These are phyloP conservation scores for Fusarium sp. DNA, from an alignment of 2,329 filamentous ascomycete genomes.

Conservation along the genomic window DNA sequence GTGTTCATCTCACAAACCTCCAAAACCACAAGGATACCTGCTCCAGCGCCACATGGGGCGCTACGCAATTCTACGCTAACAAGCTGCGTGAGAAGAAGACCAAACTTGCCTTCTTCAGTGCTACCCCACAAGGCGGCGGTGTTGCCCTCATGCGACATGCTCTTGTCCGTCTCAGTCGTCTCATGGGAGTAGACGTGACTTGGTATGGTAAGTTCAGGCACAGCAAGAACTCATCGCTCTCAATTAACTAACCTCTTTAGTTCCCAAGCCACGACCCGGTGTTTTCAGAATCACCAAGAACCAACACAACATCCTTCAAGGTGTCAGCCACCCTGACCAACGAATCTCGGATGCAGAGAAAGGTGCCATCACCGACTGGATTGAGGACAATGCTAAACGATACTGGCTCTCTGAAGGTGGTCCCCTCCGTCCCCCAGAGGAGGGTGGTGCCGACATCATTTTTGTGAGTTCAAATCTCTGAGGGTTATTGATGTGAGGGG, in stretches of 20 bases:
- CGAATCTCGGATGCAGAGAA: conserved; percentile 73
- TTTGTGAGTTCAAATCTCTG: conserved; percentile 59
- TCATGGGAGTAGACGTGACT: conserved; percentile 74
- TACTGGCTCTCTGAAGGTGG: conserved; percentile 79
- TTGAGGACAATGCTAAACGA: conserved; percentile 76
- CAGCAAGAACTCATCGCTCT: background rate
- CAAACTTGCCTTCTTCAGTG: conserved; percentile 82
- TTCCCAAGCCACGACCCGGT: conserved; percentile 82
- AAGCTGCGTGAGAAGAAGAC: conserved; percentile 72
- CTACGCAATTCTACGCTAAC: conserved; percentile 71
- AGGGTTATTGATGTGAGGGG: background rate
- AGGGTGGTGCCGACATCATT: conserved; percentile 81
- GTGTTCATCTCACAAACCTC: conserved; percentile 67
- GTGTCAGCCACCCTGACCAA: conserved; percentile 74
- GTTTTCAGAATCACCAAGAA: conserved; percentile 88
- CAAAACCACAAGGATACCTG: conserved; percentile 72
- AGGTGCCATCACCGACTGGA: conserved; percentile 75
- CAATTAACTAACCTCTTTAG: conserved; percentile 50
- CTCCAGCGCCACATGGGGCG: conserved; percentile 70
- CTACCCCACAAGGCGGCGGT: conserved; percentile 84
- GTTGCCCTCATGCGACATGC: conserved; percentile 87
- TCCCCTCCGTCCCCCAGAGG: conserved; percentile 70
- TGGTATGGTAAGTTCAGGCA: conserved; percentile 70
- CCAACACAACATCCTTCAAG: conserved; percentile 89
- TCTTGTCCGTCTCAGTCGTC: conserved; percentile 75